phyloP scores from a whole-genome alignment of 1,284 basidiomycete species.

The Cryptococcus wingfieldii region DNA sequence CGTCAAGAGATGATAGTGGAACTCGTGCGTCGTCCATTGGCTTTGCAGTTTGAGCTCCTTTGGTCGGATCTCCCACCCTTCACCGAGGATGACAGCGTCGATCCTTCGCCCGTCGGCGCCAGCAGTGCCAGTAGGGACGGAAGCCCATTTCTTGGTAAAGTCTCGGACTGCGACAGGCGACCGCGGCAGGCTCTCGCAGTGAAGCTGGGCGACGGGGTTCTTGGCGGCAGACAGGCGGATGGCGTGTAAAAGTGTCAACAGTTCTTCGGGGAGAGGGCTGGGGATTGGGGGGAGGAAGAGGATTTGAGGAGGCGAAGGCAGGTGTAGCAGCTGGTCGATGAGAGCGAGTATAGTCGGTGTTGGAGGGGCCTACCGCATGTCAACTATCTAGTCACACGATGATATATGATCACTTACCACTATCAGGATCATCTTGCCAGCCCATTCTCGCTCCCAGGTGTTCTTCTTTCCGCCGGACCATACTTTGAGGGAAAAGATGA shows the following conservation, averaged over 20 bases:
- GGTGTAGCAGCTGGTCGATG: slow-evolving; percentile 40
- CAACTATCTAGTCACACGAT: neutral
- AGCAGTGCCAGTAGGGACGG: slow-evolving; percentile 30
- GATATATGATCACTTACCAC: slow-evolving; percentile 26
- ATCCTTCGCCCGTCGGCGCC: slow-evolving; percentile 44
- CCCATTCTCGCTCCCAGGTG: slow-evolving; percentile 49
- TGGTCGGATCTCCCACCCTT: slow-evolving; percentile 37
- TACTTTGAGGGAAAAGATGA: slow-evolving; percentile 27
- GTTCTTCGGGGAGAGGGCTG: slow-evolving; percentile 38
- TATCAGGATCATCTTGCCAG: slow-evolving; percentile 47
- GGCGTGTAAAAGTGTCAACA: slow-evolving; percentile 45
- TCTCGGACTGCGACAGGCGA: slow-evolving; percentile 35
- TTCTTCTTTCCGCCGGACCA: slow-evolving; percentile 39
- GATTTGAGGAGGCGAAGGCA: slow-evolving; percentile 47
- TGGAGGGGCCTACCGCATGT: slow-evolving; percentile 34
- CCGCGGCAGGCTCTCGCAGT: slow-evolving; percentile 43
- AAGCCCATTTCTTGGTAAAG: slow-evolving; percentile 43
- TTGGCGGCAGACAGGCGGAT: slow-evolving; percentile 30
- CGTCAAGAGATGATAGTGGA: slow-evolving; percentile 65
- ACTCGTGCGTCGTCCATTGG: slow-evolving; percentile 41
- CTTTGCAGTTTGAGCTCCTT: neutral
- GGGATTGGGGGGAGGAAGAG: slow-evolving; percentile 43
- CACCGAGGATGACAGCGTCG: slow-evolving; percentile 45
- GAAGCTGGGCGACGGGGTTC: slow-evolving; percentile 39
- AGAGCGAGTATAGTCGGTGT: slow-evolving; percentile 40